These are phyloP conservation scores for Rosa lucieae DNA, from an alignment of 306 rosid genomes.

Conservation along the genomic window DNA sequence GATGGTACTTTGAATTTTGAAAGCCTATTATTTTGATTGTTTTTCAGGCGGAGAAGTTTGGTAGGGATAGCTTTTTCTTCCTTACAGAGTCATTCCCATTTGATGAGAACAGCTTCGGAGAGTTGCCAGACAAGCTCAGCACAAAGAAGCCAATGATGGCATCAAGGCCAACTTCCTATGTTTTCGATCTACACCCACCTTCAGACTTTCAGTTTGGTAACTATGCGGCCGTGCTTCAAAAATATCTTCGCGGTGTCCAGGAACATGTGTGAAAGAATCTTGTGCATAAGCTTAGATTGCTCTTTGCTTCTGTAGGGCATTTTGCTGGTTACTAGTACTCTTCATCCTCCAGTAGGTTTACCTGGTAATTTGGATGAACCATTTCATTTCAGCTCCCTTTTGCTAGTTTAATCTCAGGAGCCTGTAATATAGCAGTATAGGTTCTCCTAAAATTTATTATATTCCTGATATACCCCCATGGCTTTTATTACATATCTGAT, in stretches of 20 bases:
- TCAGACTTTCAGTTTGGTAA: slow-evolving; percentile 40
- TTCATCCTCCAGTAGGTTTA: not conserved
- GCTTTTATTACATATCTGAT: too few relatives aligned
- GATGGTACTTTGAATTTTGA: not conserved
- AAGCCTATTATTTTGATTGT: slow-evolving; percentile 24
- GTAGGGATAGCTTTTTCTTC: slow-evolving; percentile 67
- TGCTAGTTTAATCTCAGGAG: not conserved
- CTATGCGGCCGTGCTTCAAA: slow-evolving; percentile 32
- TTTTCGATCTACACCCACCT: slow-evolving; percentile 54
- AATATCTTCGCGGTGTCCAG: slow-evolving; percentile 30
- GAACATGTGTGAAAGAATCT: not conserved
- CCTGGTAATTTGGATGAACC: not conserved
- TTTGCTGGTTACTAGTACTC: not conserved
- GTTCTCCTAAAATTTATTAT: not conserved
- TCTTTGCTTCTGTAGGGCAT: too few relatives aligned
- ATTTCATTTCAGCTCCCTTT: not conserved
- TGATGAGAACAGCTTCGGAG: slow-evolving; percentile 65
- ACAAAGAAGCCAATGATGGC: slow-evolving; percentile 48
- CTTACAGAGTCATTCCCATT: slow-evolving; percentile 65
- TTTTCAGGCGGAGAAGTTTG: slow-evolving; percentile 76
- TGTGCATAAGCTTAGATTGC: not conserved
- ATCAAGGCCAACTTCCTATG: slow-evolving; percentile 62
- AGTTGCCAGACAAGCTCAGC: slow-evolving; percentile 43
- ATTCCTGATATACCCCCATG: too few relatives aligned
- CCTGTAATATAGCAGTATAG: not conserved